Conservation (phyloP, 139 green algal genomes). For the Spirogloea muscicola region DNA sequence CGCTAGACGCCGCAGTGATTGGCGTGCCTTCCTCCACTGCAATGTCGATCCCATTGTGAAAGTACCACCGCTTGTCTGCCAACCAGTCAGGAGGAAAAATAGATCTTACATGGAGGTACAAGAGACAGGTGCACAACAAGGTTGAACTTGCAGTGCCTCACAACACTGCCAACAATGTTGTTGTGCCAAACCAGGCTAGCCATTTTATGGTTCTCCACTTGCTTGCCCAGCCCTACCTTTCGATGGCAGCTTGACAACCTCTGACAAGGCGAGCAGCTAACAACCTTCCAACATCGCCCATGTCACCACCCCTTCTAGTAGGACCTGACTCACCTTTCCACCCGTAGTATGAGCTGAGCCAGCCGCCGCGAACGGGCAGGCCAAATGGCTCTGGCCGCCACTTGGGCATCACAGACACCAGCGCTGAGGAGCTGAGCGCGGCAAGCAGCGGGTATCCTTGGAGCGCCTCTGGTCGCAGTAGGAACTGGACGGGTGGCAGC, state of each 20-base stretch:
- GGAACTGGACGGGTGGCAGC: not conserved
- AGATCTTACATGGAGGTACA: too few relatives aligned
- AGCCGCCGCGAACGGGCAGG: slow-evolving; percentile 21
- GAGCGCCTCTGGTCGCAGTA: not conserved
- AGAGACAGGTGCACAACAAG: too few relatives aligned
- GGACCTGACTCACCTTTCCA: slow-evolving; percentile 38
- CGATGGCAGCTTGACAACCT: too few relatives aligned
- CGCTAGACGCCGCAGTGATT: not conserved
- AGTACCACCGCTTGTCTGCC: slow-evolving; percentile 24
- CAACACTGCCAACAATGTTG: too few relatives aligned
- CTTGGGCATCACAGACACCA: not conserved
- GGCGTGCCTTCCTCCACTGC: slow-evolving; percentile 39
- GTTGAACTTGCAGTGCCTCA: too few relatives aligned
- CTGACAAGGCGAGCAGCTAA: too few relatives aligned
- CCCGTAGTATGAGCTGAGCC: slow-evolving; percentile 33
- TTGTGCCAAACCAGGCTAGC: too few relatives aligned
- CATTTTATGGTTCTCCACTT: too few relatives aligned
- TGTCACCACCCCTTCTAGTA: too few relatives aligned
- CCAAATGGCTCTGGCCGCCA: slow-evolving; percentile 13
- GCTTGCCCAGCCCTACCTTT: too few relatives aligned
- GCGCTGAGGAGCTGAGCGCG: not conserved
- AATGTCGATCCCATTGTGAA: slow-evolving; percentile 43
- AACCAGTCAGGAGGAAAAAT: not conserved
- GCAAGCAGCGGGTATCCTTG: not conserved
- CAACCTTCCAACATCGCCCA: too few relatives aligned